Base-by-base conservation (phyloP, 2,329 filamentous ascomycete genomes). In the Colletotrichum phormii region DNA sequence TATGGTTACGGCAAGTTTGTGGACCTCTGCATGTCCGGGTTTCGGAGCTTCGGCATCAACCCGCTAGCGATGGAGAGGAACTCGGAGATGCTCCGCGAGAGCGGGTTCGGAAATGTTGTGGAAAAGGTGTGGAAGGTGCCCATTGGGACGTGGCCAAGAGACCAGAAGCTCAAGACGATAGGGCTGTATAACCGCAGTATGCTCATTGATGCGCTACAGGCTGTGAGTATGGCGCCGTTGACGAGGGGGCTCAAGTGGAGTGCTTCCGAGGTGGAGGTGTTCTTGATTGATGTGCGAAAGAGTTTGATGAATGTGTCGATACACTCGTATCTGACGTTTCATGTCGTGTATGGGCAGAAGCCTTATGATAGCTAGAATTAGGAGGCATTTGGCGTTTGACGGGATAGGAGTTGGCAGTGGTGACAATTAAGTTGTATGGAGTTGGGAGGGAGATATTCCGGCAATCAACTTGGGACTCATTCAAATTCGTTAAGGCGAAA, bases 1-100 rank as follows among this genome's bases (percentile, higher is more conserved):
- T 85, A 84, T 73, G 77, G 82, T 46, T 83, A 86, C 35, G 87
- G 84, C 2, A 89, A 89, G 0, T 91, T 91, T 73, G 84, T 87
- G 5, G 87, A 90, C 55, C 83, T 90, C 9, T 82, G 86, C 49
- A 71, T 82, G 15, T 79, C 81, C 15, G 85, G 85, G 0, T 77
- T 87, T 18, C 84, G 84, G 53, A 85, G 83, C 2, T 85, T 86
- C 72, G 80, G 80, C 0, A 83, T 82, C 46, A 87, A 87, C 75
- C 78, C 82, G n/a, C 89, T 89, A 87, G 84, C 87, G 0, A 85
- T 85, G 61, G 85, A 88, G 57, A 81, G 82, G 11, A 84, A 84
- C 29, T 81, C 86, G 61, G 90, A 89, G 76, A 84, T 89, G 62
- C 77, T 89, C 1, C 88, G 65, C 11, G 37, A 15, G 4, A 15